Base-by-base conservation (phyloP, 2,329 filamentous ascomycete species). In the Whalleya microplaca region DNA sequence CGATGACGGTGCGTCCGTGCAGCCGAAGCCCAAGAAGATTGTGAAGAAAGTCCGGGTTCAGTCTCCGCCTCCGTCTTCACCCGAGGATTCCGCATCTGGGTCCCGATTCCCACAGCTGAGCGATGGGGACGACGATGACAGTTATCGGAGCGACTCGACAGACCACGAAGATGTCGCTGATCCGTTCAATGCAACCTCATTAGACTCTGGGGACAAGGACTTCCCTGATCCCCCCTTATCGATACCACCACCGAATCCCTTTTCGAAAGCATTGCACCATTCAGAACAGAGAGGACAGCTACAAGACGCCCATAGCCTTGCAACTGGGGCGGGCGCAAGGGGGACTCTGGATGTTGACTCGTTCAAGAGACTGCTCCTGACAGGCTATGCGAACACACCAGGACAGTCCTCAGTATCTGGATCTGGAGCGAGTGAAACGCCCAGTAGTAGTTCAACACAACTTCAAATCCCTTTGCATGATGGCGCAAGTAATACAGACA, bases 291-390 rank as follows among this genome's bases (percentile, higher is more conserved):
- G 69, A 3, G 63, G 64, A 20, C 70, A 65, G 32, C 69, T 47
- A 12, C 59, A 75, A 40, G 66, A 69, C 41, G 64, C 71, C 18
- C 68, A 75, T 20, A 66, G 71, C 64, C 52, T 72, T 63, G 66
- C 73, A 58, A 12, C 68, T 58, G 54, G 69, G 59, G 48, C 51
- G 10, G 67, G 67, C 41, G 49, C 60, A 8, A 79, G 75, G 63
- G 75, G 71, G 18, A 80, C 84, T 0, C 73, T 94, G 61, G 89
- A 95, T 68, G 91, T 94, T 1, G 86, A 91, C 68, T 86, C 90
- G 7, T 95, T 95, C 75, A 87, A 87, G 68, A 82, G 87, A 56
- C 75, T 95, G 58, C 80, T 95, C 46, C 79, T 95, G 75, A 95
- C 90, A 0, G 91, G 91, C 19, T 84, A 86, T 65, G 70, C 83